Conservation (phyloP, 2,329 filamentous ascomycete species). For the Scorias spongiosa region DNA sequence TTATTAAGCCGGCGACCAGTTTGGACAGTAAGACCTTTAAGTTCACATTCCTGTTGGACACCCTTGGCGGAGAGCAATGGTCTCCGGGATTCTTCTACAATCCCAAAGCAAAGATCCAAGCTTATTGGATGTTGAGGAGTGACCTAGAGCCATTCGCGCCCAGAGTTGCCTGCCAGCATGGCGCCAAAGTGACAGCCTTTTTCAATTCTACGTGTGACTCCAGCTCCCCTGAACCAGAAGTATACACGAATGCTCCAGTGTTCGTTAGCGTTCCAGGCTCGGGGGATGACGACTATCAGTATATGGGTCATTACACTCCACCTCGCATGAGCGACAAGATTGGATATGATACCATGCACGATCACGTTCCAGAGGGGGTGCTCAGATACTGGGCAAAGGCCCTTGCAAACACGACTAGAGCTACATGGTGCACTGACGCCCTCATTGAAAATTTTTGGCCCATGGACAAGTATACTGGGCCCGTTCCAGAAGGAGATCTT, state of each 20-base stretch:
- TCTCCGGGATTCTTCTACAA: conserved; percentile 27
- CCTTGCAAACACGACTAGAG: conserved; percentile 20
- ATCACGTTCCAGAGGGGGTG: conserved; percentile 23
- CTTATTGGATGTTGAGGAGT: conserved; percentile 28
- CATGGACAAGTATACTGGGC: conserved; percentile 25
- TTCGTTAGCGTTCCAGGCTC: conserved; percentile 19
- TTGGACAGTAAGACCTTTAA: conserved; percentile 21
- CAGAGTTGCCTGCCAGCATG: conserved; percentile 24
- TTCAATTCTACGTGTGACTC: conserved; percentile 24
- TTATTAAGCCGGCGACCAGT: conserved; percentile 3
- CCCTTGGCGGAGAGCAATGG: conserved; percentile 24
- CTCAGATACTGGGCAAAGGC: conserved; percentile 23
- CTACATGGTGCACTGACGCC: conserved; percentile 27
- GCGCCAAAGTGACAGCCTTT: conserved; percentile 32
- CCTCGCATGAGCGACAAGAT: conserved; percentile 29
- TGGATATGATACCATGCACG: conserved; percentile 25
- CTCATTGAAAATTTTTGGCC: conserved; percentile 29
- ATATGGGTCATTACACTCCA: conserved; percentile 33
- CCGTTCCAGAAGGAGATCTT: conserved; percentile 8
- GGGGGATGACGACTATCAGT: conserved; percentile 19
- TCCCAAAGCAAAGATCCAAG: conserved; percentile 11
- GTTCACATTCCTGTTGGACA: conserved; percentile 22
- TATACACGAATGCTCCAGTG: conserved; percentile 26
- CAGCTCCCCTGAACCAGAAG: conserved; percentile 5
- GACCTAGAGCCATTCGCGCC: conserved; percentile 28